Conservation (phyloP, 306 rosid species). For the Quercus berberidifolia region DNA sequence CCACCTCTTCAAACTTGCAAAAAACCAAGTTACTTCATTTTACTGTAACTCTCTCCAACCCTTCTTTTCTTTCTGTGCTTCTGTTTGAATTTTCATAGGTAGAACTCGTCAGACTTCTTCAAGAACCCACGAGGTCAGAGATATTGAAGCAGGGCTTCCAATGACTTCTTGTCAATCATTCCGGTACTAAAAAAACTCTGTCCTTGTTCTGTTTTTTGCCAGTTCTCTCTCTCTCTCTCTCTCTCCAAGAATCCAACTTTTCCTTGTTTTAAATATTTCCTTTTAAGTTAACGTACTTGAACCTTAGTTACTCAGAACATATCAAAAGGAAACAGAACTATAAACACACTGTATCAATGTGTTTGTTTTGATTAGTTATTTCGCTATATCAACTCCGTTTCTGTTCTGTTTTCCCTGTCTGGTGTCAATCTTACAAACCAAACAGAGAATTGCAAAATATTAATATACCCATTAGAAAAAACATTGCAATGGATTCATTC, state of each 20-base stretch:
- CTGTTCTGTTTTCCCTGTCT: neutral
- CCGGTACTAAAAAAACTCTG: conserved; percentile 6
- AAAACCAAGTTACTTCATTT: conserved; percentile 20
- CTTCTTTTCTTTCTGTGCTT: conserved; percentile 11
- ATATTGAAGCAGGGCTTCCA: conserved; percentile 14
- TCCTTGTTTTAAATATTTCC: conserved; percentile 2
- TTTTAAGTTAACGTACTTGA: neutral
- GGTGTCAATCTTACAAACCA: conserved; percentile 8
- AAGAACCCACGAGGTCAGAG: neutral
- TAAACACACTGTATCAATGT: neutral
- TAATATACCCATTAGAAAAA: neutral
- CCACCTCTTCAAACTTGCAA: conserved; percentile 18
- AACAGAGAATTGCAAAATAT: neutral
- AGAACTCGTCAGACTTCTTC: conserved; percentile 13
- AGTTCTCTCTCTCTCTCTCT: neutral
- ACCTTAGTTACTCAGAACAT: neutral
- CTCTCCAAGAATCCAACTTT: neutral
- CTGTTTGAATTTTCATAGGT: conserved; percentile 23
- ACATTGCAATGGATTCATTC: conserved; percentile 63
- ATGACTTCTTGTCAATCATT: neutral
- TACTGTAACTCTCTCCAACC: conserved; percentile 21
- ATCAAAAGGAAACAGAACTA: neutral
- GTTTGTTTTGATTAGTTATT: conserved; percentile 17
- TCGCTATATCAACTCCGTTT: conserved; percentile 10
- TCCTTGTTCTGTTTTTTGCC: conserved; percentile 5